Percentiles rank a stretch among this genome's conserved stretches.
These are phyloP conservation scores for Aspergillus ibericus DNA, from an alignment of 2,329 filamentous ascomycete species.

Conservation along the genomic window DNA sequence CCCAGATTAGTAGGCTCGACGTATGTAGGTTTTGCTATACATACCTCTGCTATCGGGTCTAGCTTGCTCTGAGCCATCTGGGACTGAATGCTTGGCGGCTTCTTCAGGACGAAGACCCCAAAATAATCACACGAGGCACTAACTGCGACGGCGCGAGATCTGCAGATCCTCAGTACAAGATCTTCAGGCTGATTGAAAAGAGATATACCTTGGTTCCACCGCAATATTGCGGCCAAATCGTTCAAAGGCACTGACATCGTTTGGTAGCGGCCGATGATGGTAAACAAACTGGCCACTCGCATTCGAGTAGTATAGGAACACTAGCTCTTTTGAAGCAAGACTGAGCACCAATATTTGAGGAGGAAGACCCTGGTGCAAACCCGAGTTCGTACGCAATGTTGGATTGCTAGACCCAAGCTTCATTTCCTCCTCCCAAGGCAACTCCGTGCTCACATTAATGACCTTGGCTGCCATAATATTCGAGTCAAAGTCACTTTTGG, in stretches of 20 bases:
- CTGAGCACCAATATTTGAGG: conserved; percentile 80
- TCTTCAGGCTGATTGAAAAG: not conserved
- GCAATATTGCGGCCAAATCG: conserved; percentile 67
- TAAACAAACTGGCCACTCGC: conserved; percentile 60
- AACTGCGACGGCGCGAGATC: conserved; percentile 62
- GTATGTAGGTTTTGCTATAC: conserved; percentile 22
- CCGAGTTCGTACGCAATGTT: conserved; percentile 7
- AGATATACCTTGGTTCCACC: conserved; percentile 71
- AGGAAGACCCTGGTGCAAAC: conserved; percentile 50
- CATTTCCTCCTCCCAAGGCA: conserved; percentile 36
- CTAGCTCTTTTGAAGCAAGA: conserved; percentile 68
- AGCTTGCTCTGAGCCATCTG: conserved; percentile 54
- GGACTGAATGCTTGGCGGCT: conserved; percentile 52
- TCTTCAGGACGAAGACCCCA: conserved; percentile 68
- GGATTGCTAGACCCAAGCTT: conserved; percentile 19
- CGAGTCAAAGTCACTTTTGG: conserved; percentile 74
- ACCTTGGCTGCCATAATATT: conserved; percentile 77
- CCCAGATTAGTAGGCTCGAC: not conserved
- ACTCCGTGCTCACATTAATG: conserved; percentile 60
- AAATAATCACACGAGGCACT: conserved; percentile 70
- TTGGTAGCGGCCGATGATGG: conserved; percentile 60
- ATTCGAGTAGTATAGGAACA: conserved; percentile 71
- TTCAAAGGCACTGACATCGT: conserved; percentile 53
- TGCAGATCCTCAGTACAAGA: conserved; percentile 20
- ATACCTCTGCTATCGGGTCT: conserved; percentile 60